Evolutionary conservation across 352 stramenopile species (phyloP), one percentile per base, ranked within the genome.

Genomic region (Pythium coloratum): DNA sequence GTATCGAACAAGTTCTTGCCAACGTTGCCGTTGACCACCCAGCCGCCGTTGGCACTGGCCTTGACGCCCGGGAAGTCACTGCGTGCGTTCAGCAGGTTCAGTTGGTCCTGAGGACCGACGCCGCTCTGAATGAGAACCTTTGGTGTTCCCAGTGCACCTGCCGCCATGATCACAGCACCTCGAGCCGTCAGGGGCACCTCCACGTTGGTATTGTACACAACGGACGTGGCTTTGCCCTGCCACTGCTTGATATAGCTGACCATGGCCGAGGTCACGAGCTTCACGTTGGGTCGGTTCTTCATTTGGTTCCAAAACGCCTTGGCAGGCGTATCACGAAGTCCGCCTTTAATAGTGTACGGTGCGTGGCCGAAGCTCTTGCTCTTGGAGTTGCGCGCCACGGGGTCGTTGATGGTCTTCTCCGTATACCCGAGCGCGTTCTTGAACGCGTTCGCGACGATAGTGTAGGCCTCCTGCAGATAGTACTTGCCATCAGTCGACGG

Each of bases 101-200:
- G 72, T 57, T 91, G 78, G 36, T 82, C 71, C 18, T 58, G 32
- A 16, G 82, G 81, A 13, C 88, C 89, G 40, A 96, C 84, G 36
- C 88, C 89, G 64, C 72, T 89, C 54, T 89, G 76, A 49, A 94
- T 84, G 6, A 96, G 76, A 32, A 97, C 73, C 67, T 96, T 91
- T 9, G 90, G 89, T 14, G 88, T 91, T 51, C 79, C 67, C 20
- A 92, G 51, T 0, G 86, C 78, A 10, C 88, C 88, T 2, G 81
- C 80, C 50, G 70, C 77, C 69, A 97, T 77, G 55, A 97, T 80
- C 46, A 96, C 77, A 26, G 87, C 80, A 16, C 76, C 81, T 6
- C 79, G 76, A 0, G 55, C 50, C 3, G 71, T 78, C 8, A 90
- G 66, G 14, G 70, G 26, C 18, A 78, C 81, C 40, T 75, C 69